Conservation (phyloP, 1,139 yeast species). For the Lodderomyces margitis region DNA sequence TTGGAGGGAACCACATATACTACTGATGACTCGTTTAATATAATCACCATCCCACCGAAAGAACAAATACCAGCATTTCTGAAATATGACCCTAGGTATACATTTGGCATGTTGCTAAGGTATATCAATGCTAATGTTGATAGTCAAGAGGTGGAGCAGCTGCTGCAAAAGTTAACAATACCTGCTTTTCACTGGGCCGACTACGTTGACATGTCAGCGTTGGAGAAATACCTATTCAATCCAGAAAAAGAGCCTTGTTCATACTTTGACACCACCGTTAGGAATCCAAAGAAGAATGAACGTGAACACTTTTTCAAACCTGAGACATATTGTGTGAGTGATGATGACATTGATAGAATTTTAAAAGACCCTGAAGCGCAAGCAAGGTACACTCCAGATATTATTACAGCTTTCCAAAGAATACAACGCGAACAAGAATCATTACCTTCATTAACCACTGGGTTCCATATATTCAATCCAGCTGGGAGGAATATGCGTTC, state of each 20-base stretch:
- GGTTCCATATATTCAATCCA: slow-evolving; percentile 34
- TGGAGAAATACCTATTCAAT: slow-evolving; percentile 20
- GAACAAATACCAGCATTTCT: slow-evolving; percentile 17
- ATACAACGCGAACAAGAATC: slow-evolving; percentile 1
- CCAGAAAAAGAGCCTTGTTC: slow-evolving; percentile 21
- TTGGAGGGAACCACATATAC: not conserved
- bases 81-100: slow-evolving; percentile 33
- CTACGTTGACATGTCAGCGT: slow-evolving; percentile 27
- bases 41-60: slow-evolving; percentile 4
- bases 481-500: slow-evolving; percentile 31
- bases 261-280: slow-evolving; percentile 21
- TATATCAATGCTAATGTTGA: slow-evolving; percentile 15
- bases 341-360: slow-evolving; percentile 18
- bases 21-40: not conserved
- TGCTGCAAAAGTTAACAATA: slow-evolving; percentile 8
- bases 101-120: slow-evolving; percentile 26
- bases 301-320: slow-evolving; percentile 20
- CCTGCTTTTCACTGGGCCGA: slow-evolving; percentile 41
- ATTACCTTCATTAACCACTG: not conserved
- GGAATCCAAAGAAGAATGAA: slow-evolving; percentile 16
- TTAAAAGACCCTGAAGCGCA: slow-evolving; percentile 3
- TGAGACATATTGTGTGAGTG: slow-evolving; percentile 27
- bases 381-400: slow-evolving; percentile 8
- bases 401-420: slow-evolving; percentile 11
- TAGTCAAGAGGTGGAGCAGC: slow-evolving; percentile 5